A percentile compares a stretch with the other conserved stretches of the same genome.
Evolutionary conservation across 805 yeast species (phyloP).

Genomic region (Priceomyces castillae): DNA sequence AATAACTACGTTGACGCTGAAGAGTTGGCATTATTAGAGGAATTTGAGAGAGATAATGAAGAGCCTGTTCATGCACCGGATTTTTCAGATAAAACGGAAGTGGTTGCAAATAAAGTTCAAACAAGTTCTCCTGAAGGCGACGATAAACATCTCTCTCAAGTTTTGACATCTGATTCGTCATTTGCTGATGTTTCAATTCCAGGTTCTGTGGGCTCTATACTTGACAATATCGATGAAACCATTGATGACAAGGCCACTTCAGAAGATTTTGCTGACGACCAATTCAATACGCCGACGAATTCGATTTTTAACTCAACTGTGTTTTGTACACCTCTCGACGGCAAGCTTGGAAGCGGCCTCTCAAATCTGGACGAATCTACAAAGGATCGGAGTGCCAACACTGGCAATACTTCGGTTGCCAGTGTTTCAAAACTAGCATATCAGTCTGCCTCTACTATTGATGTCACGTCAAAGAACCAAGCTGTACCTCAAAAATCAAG

Average conservation of each 20-base stretch:
- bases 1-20: constrained; percentile 32
- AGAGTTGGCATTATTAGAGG: constrained; percentile 22
- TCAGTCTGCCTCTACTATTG: not conserved
- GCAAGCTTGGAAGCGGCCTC: not conserved
- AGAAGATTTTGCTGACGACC: constrained; percentile 15
- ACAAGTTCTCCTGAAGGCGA: constrained; percentile 3
- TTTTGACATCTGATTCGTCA: constrained; percentile 30
- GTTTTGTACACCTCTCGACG: not conserved
- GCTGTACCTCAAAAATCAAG: not conserved
- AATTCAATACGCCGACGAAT: constrained; percentile 24
- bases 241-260: constrained; percentile 3
- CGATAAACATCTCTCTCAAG: constrained; percentile 17
- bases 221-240: constrained; percentile 5
- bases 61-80: not conserved
- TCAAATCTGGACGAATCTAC: not conserved
- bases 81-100: not conserved
- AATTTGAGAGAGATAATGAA: constrained; percentile 16
- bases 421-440: not conserved
- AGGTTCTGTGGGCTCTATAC: constrained; percentile 15
- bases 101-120: constrained; percentile 1
- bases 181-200: constrained; percentile 38
- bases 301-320: constrained; percentile 11
- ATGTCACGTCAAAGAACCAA: constrained; percentile 1
- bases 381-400: not conserved
- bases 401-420: not conserved